Conservation (phyloP, 2,329 filamentous ascomycete genomes). For the Lojkania enalia region DNA sequence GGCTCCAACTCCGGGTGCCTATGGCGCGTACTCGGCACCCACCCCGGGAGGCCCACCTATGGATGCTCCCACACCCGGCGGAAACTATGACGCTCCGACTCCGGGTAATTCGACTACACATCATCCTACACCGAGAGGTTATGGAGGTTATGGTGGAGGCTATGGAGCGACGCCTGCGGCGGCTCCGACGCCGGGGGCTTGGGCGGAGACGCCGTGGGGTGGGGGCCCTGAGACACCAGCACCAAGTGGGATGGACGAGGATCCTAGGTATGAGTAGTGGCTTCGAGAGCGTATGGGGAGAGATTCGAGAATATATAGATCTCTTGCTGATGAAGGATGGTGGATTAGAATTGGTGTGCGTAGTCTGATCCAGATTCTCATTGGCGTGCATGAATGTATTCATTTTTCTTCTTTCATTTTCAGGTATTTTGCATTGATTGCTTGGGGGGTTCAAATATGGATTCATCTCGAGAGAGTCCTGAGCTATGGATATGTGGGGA, state of each 20-base stretch:
- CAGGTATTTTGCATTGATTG: too few relatives aligned
- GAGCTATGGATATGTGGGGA: too few relatives aligned
- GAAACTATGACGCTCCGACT: conserved; percentile 45
- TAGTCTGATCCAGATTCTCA: too few relatives aligned
- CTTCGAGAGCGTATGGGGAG: too few relatives aligned
- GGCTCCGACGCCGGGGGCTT: conserved; percentile 64
- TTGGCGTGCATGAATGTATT: too few relatives aligned
- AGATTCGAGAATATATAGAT: too few relatives aligned
- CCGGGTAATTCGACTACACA: conserved; percentile 35
- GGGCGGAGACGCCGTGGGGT: conserved; percentile 55
- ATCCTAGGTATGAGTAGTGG: conserved; percentile 25
- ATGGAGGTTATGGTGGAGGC: conserved; percentile 23
- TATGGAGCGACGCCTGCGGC: conserved; percentile 46
- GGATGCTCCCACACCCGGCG: conserved; percentile 46
- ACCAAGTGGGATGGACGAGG: conserved; percentile 21
- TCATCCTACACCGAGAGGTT: conserved; percentile 21
- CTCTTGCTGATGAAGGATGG: too few relatives aligned
- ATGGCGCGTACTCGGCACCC: conserved; percentile 42
- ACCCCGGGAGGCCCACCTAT: conserved; percentile 42
- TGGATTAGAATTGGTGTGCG: too few relatives aligned
- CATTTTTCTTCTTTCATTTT: too few relatives aligned
- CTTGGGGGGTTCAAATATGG: too few relatives aligned
- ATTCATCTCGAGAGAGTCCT: too few relatives aligned
- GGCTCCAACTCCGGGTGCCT: conserved; percentile 39
- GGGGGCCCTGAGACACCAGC: conserved; percentile 63